phyloP scores from a whole-genome alignment of 495 filamentous ascomycete species.

The Platismatia glauca region DNA sequence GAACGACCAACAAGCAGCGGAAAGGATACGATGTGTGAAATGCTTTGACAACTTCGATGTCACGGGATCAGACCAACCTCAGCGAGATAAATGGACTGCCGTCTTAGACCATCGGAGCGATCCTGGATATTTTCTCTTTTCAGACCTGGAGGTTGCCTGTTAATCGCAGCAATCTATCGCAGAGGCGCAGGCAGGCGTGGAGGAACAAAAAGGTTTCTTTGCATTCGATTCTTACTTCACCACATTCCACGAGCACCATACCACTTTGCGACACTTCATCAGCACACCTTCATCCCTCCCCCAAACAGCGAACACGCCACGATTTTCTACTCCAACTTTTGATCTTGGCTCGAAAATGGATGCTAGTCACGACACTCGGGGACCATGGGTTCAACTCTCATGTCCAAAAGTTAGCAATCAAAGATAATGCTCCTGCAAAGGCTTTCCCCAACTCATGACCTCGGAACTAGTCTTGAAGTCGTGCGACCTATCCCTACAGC shows the following conservation, averaged over 20 bases:
- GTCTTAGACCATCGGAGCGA: slow-evolving; percentile 13
- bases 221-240: slow-evolving; percentile 12
- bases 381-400: background rate
- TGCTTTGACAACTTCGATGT: slow-evolving; percentile 14
- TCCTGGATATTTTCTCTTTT: slow-evolving; percentile 18
- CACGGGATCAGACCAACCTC: slow-evolving; percentile 6
- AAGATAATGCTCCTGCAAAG: background rate
- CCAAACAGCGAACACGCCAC: background rate
- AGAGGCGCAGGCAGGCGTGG: slow-evolving; percentile 21
- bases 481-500: background rate
- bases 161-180: slow-evolving; percentile 23
- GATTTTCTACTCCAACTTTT: background rate
- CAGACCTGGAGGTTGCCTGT: slow-evolving; percentile 22
- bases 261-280: background rate
- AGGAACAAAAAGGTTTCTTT: slow-evolving; percentile 15
- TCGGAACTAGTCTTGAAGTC: background rate
- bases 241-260: background rate
- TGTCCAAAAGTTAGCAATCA: background rate
- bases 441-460: background rate
- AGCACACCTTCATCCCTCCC: background rate
- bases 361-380: background rate
- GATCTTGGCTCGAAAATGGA: background rate
- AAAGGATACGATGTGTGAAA: slow-evolving; percentile 21
- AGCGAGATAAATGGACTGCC: slow-evolving; percentile 7
- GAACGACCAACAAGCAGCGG: slow-evolving; percentile 16